Base-by-base conservation (phyloP, 495 filamentous ascomycete genomes). In the Talaromyces nanjingensis region DNA sequence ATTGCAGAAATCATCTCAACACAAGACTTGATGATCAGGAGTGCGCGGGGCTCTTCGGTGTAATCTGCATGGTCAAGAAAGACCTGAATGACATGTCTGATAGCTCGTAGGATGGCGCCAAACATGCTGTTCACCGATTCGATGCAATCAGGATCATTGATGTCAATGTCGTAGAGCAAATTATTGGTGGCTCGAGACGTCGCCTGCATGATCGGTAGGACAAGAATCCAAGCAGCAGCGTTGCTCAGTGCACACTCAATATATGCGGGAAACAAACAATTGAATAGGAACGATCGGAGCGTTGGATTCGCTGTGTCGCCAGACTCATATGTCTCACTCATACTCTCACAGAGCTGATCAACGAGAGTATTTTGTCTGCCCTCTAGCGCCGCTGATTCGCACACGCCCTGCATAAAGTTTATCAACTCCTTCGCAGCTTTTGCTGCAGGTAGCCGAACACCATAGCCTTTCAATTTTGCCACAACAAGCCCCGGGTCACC, bases 401-500 rank as follows among this genome's bases (percentile, higher is more conserved):
- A 84, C 11, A 89, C 78, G 12, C 83, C 81, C 65, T 90, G 86
- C 11, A 90, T 68, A 70, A 89, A 91, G 11, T 74, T 74, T 20
- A 79, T 82, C 24, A 91, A 74, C 49, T 86, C 77, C 61, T 86
- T 87, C 4, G 79, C 74, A 11, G 79, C 77, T 61, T 81, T 79
- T 20, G 74, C 64, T 22, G 83, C 75, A 7, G 73, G 71, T 8
- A 90, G 75, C 65, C 83, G 86, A 5, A 85, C 76, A 14, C 81
- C 86, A 64, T 89, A 91, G 62, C 84, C 79, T 66, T 84, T 86
- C 60, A 91, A 74, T 63, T 81, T 80, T 8, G 86, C 88, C 20
- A 89, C 84, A 34, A 91, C 85, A 71, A 91, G 91, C 1, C 78
- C 82, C 4, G 89, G 88, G 65, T 91, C 88, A 0, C 71, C 76